These are phyloP conservation scores for Bruguiera gymnorhiza DNA, from an alignment of 345 rosid species.

Conservation along the genomic window DNA sequence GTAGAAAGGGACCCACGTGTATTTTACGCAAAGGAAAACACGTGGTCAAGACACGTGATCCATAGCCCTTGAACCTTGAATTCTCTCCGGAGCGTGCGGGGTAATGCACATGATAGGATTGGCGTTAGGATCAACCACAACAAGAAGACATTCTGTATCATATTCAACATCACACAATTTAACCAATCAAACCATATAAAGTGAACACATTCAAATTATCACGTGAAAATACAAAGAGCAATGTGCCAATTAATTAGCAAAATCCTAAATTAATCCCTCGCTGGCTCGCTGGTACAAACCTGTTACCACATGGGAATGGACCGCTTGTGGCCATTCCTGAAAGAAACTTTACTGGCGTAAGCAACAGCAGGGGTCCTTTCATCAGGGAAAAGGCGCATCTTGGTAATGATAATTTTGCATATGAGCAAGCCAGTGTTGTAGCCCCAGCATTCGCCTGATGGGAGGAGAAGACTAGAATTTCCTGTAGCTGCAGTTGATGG, in stretches of 20 bases:
- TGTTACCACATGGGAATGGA: conserved; percentile 1
- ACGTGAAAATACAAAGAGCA: background rate
- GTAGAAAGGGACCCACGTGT: conserved; percentile 28
- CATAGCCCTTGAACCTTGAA: conserved; percentile 6
- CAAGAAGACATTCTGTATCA: conserved; percentile 33
- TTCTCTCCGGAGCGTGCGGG: background rate
- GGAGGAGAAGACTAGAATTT: background rate
- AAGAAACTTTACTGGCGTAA: background rate
- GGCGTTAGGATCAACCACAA: conserved; percentile 35
- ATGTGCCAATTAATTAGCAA: background rate
- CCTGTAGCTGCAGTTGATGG: background rate
- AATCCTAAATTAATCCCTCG: background rate
- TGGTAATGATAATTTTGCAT: background rate
- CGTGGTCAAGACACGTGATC: conserved; percentile 31
- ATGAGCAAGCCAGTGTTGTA: background rate
- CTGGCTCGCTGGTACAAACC: background rate
- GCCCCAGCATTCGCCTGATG: background rate
- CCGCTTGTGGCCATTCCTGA: conserved; percentile 8
- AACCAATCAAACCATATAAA: background rate
- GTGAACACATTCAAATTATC: background rate
- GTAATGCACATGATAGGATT: conserved; percentile 16
- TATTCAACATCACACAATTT: background rate
- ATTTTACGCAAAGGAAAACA: conserved; percentile 30
- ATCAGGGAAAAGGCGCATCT: background rate
- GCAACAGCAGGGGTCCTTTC: no score